phyloP scores from a whole-genome alignment of 768 basidiomycete genomes.

The Floccularia luteovirens region DNA sequence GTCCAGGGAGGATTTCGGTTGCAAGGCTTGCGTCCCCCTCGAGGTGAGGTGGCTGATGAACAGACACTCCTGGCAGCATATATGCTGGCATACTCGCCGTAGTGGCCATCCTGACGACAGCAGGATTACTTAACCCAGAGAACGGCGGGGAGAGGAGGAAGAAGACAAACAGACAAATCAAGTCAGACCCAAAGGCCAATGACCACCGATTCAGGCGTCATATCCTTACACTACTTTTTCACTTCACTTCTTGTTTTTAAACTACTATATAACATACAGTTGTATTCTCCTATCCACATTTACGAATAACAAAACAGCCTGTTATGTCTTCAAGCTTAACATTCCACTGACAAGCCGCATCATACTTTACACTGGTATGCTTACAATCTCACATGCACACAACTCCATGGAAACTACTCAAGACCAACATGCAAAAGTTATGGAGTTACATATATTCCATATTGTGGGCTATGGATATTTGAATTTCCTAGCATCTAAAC shows the following conservation, averaged over 20 bases:
- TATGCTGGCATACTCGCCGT: conserved; percentile 66
- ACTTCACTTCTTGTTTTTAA: too few species aligned
- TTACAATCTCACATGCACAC: too few species aligned
- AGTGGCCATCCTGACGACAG: conserved; percentile 51
- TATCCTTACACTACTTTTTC: conserved; percentile 2
- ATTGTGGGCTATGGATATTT: too few species aligned
- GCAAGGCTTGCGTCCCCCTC: conserved; percentile 79
- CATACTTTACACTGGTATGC: too few species aligned
- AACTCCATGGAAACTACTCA: too few species aligned
- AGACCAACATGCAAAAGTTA: too few species aligned
- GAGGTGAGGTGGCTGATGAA: conserved; percentile 72
- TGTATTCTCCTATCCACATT: background rate
- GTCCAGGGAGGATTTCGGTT: conserved; percentile 87
- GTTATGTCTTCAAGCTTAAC: too few species aligned
- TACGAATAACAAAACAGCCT: background rate
- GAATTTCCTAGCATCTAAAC: too few species aligned
- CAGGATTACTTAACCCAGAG: conserved; percentile 15
- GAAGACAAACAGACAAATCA: conserved; percentile 29
- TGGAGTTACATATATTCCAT: too few species aligned
- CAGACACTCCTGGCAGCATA: conserved; percentile 64
- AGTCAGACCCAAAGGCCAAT: conserved; percentile 19
- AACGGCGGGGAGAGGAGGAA: conserved; percentile 18
- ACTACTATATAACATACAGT: background rate
- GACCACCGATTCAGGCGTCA: too few species aligned
- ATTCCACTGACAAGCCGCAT: too few species aligned